Conservation (phyloP, 2,329 filamentous ascomycete species). For the Aspergillus sp. region DNA sequence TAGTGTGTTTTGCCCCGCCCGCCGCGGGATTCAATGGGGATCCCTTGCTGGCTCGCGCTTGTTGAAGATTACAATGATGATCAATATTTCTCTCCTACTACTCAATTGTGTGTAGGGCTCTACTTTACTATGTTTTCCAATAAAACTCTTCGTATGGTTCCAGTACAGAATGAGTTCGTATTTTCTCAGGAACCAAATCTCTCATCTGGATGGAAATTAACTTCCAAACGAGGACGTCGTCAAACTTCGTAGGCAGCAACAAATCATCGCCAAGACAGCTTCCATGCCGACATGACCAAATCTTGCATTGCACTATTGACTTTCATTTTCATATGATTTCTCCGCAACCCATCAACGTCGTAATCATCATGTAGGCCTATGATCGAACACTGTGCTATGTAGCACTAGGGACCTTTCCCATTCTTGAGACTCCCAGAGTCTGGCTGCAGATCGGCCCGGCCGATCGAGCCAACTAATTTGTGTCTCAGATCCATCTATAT, state of each 20-base stretch:
- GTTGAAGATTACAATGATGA: not conserved
- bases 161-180: not conserved
- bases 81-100: not conserved
- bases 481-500: not conserved
- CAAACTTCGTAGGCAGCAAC: constrained; percentile 15
- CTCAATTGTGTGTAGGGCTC: not conserved
- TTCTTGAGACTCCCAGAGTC: not conserved
- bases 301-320: not conserved
- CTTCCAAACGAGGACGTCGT: not conserved
- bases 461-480: no score
- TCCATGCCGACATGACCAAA: not conserved
- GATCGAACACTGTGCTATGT: not conserved
- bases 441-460: not conserved
- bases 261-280: not conserved
- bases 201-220: not conserved
- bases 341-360: no score
- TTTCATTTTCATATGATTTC: not conserved
- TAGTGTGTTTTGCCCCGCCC: no score
- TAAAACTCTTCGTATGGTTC: not conserved
- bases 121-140: not conserved
- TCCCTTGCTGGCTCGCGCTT: not conserved
- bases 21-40: not conserved
- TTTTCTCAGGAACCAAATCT: not conserved
- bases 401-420: not conserved
- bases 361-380: not conserved